Evolutionary conservation across 1,284 basidiomycete genomes (phyloP).

Genomic region (Trichosporon sp.): DNA sequence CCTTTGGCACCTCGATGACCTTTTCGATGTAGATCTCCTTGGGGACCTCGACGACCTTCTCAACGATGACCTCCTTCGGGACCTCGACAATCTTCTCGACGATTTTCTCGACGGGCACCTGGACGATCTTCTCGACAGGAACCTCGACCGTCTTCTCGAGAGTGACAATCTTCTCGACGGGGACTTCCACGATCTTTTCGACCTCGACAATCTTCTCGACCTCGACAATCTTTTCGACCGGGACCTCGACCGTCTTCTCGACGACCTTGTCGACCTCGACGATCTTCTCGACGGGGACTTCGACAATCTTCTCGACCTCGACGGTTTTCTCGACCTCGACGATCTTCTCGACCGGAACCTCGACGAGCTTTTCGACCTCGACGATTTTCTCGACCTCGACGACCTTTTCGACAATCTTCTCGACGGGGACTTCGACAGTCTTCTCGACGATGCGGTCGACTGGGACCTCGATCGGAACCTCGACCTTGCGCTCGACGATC

Average conservation of each 20-base stretch:
- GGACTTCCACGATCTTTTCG: conserved; percentile 34
- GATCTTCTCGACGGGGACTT: conserved; percentile 38
- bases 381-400: conserved; percentile 30
- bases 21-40: conserved; percentile 40
- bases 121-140: conserved; percentile 28
- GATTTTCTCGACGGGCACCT: conserved; percentile 47
- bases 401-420: conserved; percentile 25
- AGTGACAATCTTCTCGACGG: conserved; percentile 45
- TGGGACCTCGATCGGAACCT: conserved; percentile 35
- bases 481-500: conserved; percentile 35
- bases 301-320: conserved; percentile 44
- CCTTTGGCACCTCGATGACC: conserved; percentile 32
- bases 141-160: conserved; percentile 32
- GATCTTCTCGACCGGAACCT: conserved; percentile 28
- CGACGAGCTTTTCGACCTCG: conserved; percentile 44
- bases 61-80: conserved; percentile 50
- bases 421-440: background rate
- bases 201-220: conserved; percentile 34
- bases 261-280: conserved; percentile 34
- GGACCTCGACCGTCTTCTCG: conserved; percentile 34
- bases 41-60: conserved; percentile 38
- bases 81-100: conserved; percentile 34
- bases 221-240: conserved; percentile 38
- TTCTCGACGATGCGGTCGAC: conserved; percentile 12
- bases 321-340: conserved; percentile 30